A percentile compares a stretch with the other conserved stretches of the same genome.
These are phyloP conservation scores for Paralagenidium karlingii DNA, from an alignment of 352 stramenopile species.

Conservation along the genomic window DNA sequence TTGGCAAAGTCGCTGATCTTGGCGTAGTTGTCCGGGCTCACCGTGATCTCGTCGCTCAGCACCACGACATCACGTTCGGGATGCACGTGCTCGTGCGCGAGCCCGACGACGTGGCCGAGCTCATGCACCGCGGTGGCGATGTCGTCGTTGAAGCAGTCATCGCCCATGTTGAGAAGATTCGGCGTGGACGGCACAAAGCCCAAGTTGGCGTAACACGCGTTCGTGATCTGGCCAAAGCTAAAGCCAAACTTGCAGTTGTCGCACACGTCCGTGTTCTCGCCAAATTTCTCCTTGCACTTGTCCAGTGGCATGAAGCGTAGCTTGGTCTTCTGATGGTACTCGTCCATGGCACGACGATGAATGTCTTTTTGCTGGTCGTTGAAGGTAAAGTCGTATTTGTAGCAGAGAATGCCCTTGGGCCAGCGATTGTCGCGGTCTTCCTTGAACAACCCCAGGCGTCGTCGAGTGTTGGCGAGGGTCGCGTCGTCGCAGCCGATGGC, in stretches of 20 bases:
- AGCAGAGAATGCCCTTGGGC: slow-evolving; percentile 8
- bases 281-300: slow-evolving; percentile 2
- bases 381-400: slow-evolving; percentile 3
- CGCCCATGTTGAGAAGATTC: slow-evolving; percentile 19
- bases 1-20: slow-evolving; percentile 12
- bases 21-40: slow-evolving; percentile 36
- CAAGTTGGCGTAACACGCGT: slow-evolving; percentile 5
- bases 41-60: slow-evolving; percentile 20
- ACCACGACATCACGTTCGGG: slow-evolving; percentile 24
- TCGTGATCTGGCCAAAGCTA: slow-evolving; percentile 1
- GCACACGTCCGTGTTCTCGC: slow-evolving; percentile 5
- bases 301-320: slow-evolving; percentile 5
- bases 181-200: background rate
- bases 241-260: slow-evolving; percentile 4
- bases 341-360: slow-evolving; percentile 1
- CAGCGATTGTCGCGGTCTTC: background rate
- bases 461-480: background rate
- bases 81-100: slow-evolving; percentile 36
- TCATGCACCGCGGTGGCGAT: slow-evolving; percentile 24
- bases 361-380: background rate
- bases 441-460: slow-evolving; percentile 1
- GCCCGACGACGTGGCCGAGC: slow-evolving; percentile 22
- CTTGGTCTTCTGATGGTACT: slow-evolving; percentile 5
- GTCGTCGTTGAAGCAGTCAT: slow-evolving; percentile 24
- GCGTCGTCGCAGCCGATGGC: background rate